Evolutionary conservation across 73 alveolate genomes (phyloP), one percentile per base, ranked within the genome.

Genomic region (Stentor roeselii): DNA sequence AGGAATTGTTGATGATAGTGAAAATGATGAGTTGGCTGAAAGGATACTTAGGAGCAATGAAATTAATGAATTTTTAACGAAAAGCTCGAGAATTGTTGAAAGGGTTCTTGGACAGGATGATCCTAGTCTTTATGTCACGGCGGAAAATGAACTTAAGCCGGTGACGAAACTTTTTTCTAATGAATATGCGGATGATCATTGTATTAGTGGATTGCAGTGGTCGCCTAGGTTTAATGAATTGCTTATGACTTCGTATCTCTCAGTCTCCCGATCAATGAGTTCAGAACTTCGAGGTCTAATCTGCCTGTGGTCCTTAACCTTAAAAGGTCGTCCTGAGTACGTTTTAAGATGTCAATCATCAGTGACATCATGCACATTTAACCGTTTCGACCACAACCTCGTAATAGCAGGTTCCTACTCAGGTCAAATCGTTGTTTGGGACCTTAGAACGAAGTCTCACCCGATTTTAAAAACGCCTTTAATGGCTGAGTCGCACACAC

Each of bases 381-480:
- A 92, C 76, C 90, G 90, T 34, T 92, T 89, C 87, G 87, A 95
- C 60, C 97, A 96, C 27, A 89, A 90, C 37, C 58, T 95, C 14
- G 95, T 95, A n/a, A 84, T 95, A 3, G 99, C 98, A 21, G 99
- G 98, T 3, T 88, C 97, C 21, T 88, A 86, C 83, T 83, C 96
- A 4, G 99, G 99, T 3, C 90, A 90, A 78, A 93, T 95, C 36
- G 60, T 95, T 61, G 78, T 90, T 59, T 95, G 99, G 98, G 99
- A 95, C 86, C 84, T 87, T 37, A 86, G 94, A 60, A 91, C 96
- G 3, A 95, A 88, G 77, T 75, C 93, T 0, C 80, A 82, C 14
- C 98, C 98, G 21, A 91, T 92, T 27, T 88, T 85, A 80, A 91
- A 90, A 78, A 88, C 96, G 3, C 91, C 95, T 3, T 42, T 88